Percentiles rank a stretch among this genome's conserved stretches.
Evolutionary conservation across 1,284 basidiomycete species (phyloP).

Genomic region (Ganoderma sp.): DNA sequence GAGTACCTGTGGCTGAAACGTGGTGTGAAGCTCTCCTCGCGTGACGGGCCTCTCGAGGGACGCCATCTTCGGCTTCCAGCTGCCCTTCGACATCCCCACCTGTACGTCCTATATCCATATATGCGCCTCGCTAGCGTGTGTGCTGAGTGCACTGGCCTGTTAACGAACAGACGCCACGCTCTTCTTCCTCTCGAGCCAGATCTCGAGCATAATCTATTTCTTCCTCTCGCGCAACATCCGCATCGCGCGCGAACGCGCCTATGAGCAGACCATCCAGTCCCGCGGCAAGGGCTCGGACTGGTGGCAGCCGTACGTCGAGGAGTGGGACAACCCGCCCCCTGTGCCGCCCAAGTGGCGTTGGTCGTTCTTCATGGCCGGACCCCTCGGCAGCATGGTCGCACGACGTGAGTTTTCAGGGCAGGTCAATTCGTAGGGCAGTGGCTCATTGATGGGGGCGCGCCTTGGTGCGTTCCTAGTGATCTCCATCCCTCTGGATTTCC

Average conservation of each 20-base stretch:
- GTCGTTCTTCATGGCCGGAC: slow-evolving; percentile 50
- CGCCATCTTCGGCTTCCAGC: slow-evolving; percentile 63
- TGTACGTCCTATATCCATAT: slow-evolving; percentile 50
- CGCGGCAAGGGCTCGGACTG: slow-evolving; percentile 82
- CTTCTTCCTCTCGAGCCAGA: slow-evolving; percentile 73
- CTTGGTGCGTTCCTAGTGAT: slow-evolving; percentile 54
- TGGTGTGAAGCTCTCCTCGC: slow-evolving; percentile 58
- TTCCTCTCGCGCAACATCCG: slow-evolving; percentile 79
- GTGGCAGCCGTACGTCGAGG: slow-evolving; percentile 88
- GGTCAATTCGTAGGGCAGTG: neutral
- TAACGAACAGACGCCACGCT: slow-evolving; percentile 70
- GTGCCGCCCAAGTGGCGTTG: slow-evolving; percentile 45
- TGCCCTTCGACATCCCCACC: slow-evolving; percentile 71
- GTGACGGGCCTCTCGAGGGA: slow-evolving; percentile 70
- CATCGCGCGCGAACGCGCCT: slow-evolving; percentile 78
- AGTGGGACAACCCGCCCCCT: slow-evolving; percentile 77
- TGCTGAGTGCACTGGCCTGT: slow-evolving; percentile 1
- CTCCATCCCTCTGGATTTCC: slow-evolving; percentile 69
- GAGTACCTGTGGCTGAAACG: neutral
- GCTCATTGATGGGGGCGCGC: neutral
- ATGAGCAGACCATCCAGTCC: slow-evolving; percentile 79
- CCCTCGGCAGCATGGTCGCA: slow-evolving; percentile 58
- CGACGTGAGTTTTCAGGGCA: slow-evolving; percentile 30
- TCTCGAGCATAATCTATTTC: slow-evolving; percentile 76
- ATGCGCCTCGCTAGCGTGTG: slow-evolving; percentile 6